Evolutionary conservation across 2,329 filamentous ascomycete genomes (phyloP), one percentile per base, ranked within the genome.

Genomic region (Cyphellophora attinorum): DNA sequence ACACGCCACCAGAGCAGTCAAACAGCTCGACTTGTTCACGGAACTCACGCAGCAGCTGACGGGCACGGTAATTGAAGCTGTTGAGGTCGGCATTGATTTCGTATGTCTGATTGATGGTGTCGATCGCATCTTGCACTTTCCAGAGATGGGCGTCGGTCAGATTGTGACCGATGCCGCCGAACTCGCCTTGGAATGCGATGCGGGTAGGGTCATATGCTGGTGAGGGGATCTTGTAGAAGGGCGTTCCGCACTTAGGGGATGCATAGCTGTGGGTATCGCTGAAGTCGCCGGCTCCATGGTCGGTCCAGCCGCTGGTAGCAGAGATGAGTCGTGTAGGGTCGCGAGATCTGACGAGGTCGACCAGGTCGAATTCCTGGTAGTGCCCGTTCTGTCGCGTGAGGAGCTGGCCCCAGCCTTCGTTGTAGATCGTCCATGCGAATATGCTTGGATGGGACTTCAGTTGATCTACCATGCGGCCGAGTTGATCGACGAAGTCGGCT

Each of bases 181-280:
- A 84, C 47, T 84, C 80, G 17, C 79, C 79, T 42, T 82, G 78
- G 45, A 84, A 68, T 0, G 70, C 79, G 19, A 84, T 81, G 1
- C 79, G 69, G 4, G 46, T 58, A 0, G 65, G 57, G 41, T 78
- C 78, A 48, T 68, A 75, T 1, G 70, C 76, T 4, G 60, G 65
- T 0, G 71, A 73, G 3, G 57, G 46, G 3, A 60, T 62, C 0
- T 76, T 81, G 55, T 78, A 81, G 50, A 76, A 82, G 0, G 79
- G 79, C 0, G 77, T 70, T 5, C 79, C 80, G 40, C 79, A 84
- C 47, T 84, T 79, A 0, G 80, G 75, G 27, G 72, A 76, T 0
- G 79, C 74, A 51, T 84, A 84, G 51, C 83, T 76, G 45, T 83
- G 79, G 44, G 82, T 83, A 39, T 84, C 79, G 21, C 62, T 67